Base-by-base conservation (phyloP, 345 rosid species). In the Salix purpurea region DNA sequence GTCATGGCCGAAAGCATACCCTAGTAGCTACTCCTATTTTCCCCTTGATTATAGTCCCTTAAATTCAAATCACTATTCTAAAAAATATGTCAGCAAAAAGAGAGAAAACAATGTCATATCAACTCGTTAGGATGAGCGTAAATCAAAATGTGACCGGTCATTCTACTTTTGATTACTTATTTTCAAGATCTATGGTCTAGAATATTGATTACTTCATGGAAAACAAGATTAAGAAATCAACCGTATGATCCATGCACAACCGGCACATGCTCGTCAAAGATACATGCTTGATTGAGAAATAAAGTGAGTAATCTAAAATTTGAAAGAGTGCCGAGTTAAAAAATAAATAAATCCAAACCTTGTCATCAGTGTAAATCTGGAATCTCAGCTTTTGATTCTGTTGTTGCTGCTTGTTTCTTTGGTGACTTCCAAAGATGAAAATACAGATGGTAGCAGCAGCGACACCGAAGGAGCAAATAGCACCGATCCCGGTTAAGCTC, bases 361-460 rank as follows among this genome's bases (percentile, higher is more conserved):
- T 89, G 81, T 90, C 98, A 84, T 89, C 96, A 13, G 84, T 58
- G 86, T 89, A 93, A 79, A 89, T 83, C 84, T 89, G 92, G 81
- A 95, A 86, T 37, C 90, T 79, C 32, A 86, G 84, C 75, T 88
- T 87, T 73, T 87, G 88, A 37, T 86, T 83, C 75, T 84, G 88
- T 2, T 81, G 82, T 0, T 79, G 85, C 67, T 88, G 80, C 76
- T 82, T 88, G 86, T 77, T 82, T 61, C 82, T 87, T 19, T 89
- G 91, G 66, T 78, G 93, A 81, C 83, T 87, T 9, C 97, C 93
- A 24, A 91, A 50, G 39, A 93, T 75, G 81, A 93, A 69, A 73
- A 91, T 83, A 70, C 92, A 90, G 9, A 92, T 71, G n/a, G 97
- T 90, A 60, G 94, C 97, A 23, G 98, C 98, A 62, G 99, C 98